Evolutionary conservation across 371 early-diverging fungal species (phyloP), one percentile per base, ranked within the genome.

Genomic region (Dipsacomyces acuminosporus): DNA sequence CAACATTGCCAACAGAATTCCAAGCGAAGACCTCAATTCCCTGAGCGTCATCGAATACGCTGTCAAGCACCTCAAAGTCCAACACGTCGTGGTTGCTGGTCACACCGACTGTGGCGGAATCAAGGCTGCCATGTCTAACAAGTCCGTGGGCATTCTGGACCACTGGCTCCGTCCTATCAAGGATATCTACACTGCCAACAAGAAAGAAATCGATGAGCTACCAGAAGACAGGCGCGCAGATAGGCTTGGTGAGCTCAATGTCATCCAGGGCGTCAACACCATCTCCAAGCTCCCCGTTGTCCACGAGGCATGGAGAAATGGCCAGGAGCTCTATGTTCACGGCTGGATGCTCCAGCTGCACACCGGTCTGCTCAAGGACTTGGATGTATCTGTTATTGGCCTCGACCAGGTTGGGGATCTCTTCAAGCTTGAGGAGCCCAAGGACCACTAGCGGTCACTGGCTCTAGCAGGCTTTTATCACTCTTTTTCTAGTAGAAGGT

Each of bases 1-100:
- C 63, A 97, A 95, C 77, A 93, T 97, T 51, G 98, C 95, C 63
- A 96, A 96, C 74, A 84, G 91, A 15, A 85, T 95, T 26, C 72
- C 64, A 7, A 77, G 81, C 56, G 76, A 81, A 25, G 98, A 97
- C 64, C 48, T 90, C 48, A 91, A 82, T 67, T 78, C 78, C 41
- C 78, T 89, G n/a, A 86, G 90, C 3, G 94, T 91, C 45, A 72
- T 97, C 23, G 90, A 95, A 71, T 97, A 89, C 64, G 91, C 96
- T 24, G 90, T 97, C 40, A 88, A 91, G 23, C 80, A 85, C 24
- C 81, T 97, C 41, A 87, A 88, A 71, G 94, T 97, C 40, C 80
- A 93, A 66, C 90, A 96, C 55, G 80, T 97, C 48, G 80, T 96
- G 49, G 91, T 97, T 9, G 92, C 91, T 56, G 98, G 89, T 23